Conservation (phyloP, 2,329 filamentous ascomycete genomes). For the Albophoma yamanashiensis region DNA sequence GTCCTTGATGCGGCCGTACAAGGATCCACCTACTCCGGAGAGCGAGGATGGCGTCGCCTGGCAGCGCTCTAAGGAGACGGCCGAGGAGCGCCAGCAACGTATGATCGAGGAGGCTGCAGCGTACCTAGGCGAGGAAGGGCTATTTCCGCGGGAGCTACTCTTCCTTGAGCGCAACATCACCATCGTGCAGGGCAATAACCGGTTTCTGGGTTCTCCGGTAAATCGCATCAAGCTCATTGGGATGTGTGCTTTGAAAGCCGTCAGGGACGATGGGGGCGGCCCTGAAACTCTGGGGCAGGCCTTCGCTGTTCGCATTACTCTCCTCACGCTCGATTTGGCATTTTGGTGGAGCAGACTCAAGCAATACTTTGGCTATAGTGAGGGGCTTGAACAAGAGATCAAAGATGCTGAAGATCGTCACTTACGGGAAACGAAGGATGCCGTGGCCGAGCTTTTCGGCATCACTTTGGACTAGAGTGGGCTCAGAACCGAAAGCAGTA, state of each 20-base stretch:
- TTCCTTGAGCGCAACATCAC: slow-evolving; percentile 66
- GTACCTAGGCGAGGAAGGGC: slow-evolving; percentile 57
- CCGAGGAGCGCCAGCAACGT: slow-evolving; percentile 56
- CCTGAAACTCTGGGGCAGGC: neutral
- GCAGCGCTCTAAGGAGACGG: slow-evolving; percentile 23
- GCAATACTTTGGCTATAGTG: neutral
- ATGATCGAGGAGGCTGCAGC: slow-evolving; percentile 40
- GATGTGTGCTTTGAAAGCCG: neutral
- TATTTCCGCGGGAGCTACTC: slow-evolving; percentile 62
- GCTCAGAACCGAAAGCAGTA: neutral
- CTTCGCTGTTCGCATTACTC: neutral
- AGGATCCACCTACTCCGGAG: slow-evolving; percentile 34
- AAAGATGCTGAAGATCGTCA: neutral
- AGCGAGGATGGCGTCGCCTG: slow-evolving; percentile 17
- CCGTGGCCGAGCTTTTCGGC: neutral
- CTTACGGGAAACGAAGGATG: neutral
- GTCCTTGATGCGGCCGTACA: slow-evolving; percentile 47
- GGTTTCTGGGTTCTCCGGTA: slow-evolving; percentile 62
- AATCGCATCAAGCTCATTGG: slow-evolving; percentile 60
- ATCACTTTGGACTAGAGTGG: neutral
- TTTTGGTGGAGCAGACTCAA: neutral
- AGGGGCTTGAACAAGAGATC: neutral
- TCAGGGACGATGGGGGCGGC: neutral
- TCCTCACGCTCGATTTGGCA: neutral
- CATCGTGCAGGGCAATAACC: slow-evolving; percentile 66